A percentile compares a stretch with the other conserved stretches of the same genome.
These are phyloP conservation scores for Cadophora gregata DNA, from an alignment of 2,329 filamentous ascomycete genomes.

Conservation along the genomic window DNA sequence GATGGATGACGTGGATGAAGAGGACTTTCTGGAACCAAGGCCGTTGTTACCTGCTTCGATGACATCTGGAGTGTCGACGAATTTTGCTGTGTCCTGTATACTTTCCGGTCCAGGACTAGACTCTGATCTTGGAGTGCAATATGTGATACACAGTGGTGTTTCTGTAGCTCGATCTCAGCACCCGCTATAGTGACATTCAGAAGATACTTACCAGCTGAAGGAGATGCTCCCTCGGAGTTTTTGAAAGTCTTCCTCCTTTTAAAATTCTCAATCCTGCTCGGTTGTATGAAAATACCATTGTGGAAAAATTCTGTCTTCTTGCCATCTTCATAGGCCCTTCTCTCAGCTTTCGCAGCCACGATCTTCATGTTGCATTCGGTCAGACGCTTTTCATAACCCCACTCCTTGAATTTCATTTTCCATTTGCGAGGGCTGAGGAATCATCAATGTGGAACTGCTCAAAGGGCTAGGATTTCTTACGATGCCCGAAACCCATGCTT, in stretches of 20 bases:
- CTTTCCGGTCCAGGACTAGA: not conserved
- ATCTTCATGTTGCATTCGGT: constrained; percentile 14
- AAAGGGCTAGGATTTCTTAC: not conserved
- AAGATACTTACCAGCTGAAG: not conserved
- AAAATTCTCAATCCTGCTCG: not conserved
- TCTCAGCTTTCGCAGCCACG: not conserved
- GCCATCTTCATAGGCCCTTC: not conserved
- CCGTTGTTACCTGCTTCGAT: not conserved
- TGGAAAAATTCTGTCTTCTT: not conserved
- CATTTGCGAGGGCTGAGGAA: constrained; percentile 11
- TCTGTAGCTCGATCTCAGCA: not conserved
- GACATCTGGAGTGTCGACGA: not conserved
- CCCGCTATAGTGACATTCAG: not conserved
- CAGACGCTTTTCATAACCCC: constrained; percentile 16
- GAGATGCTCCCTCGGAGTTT: not conserved
- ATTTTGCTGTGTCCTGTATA: not conserved
- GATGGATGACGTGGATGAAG: not conserved
- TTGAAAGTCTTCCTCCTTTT: not conserved
- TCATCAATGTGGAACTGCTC: not conserved
- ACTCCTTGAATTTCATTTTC: constrained; percentile 14
- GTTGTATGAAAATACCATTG: not conserved
- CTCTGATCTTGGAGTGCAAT: not conserved
- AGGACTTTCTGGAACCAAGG: no score
- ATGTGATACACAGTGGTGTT: not conserved
- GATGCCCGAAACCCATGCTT: constrained; percentile 1